These are phyloP conservation scores for Melampsora larici-populina DNA, from an alignment of 1,284 basidiomycete genomes.

Conservation along the genomic window DNA sequence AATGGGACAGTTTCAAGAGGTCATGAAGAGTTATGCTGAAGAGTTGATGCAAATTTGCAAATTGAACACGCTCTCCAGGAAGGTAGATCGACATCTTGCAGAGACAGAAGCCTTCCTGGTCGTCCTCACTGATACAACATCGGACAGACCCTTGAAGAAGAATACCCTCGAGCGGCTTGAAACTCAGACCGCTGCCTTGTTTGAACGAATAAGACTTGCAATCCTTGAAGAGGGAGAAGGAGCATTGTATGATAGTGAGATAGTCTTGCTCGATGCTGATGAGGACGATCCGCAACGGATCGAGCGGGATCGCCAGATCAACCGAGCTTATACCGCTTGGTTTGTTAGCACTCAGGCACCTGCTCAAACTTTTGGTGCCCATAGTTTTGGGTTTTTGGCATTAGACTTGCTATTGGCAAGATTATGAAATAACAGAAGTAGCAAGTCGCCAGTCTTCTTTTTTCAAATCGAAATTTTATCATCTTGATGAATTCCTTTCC, in stretches of 20 bases:
- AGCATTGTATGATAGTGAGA: neutral
- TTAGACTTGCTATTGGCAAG: conserved; percentile 11
- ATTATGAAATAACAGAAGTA: neutral
- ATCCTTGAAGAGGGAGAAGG: neutral
- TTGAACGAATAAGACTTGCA: conserved; percentile 14
- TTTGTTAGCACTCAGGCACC: conserved; percentile 1
- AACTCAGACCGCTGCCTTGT: neutral
- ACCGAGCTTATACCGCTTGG: conserved; percentile 29
- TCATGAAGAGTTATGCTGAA: conserved; percentile 7
- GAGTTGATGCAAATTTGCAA: conserved; percentile 31
- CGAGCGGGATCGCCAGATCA: neutral
- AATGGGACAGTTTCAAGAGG: neutral
- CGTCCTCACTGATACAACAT: neutral
- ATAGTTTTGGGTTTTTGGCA: conserved; percentile 37
- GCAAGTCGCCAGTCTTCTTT: neutral
- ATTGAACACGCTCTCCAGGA: conserved; percentile 26
- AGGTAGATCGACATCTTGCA: conserved; percentile 8
- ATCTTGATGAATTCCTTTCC: neutral
- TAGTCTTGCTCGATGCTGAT: neutral
- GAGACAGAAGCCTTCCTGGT: conserved; percentile 35
- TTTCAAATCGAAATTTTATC: neutral
- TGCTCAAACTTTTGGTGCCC: conserved; percentile 22
- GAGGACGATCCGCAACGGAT: neutral
- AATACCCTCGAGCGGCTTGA: neutral
- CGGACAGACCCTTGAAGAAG: conserved; percentile 22